Base-by-base conservation (phyloP, 1,139 yeast genomes). In the Protomyces gravidus region DNA sequence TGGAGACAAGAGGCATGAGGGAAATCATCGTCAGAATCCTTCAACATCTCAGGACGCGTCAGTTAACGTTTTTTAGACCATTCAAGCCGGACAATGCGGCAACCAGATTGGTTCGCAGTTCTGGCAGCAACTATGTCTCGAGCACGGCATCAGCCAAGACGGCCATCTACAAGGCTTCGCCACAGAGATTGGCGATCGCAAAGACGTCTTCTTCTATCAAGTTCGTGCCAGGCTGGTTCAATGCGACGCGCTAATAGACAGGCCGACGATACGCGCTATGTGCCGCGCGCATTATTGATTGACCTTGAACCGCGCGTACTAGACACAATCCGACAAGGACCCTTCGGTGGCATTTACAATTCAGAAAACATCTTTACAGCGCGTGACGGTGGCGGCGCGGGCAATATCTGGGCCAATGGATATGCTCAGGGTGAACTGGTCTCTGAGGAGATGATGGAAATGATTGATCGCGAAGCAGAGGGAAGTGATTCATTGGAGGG, bases 361-460 rank as follows among this genome's bases (percentile, higher is more conserved):
- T 90, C 95, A 0, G 80, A 95, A 66, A 89, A 88, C 68, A 75
- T 88, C 9, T 92, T 88, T 73, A 75, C 88, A 30, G 84, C 95
- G 46, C 80, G 84, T 21, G 83, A 83, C 25, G 96, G 96, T 2
- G 80, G 85, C 36, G 95, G 96, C 2, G 98, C 98, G 0, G 98
- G 96, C 21, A 92, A 92, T 71, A 89, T 89, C 65, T 92, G 97
- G 97, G 87, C 90, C 1, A 84, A 84, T 61, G 98, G 98, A 1
- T 89, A 88, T 69, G 79, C 81, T 40, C 84, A 86, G 63, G 97
- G 95, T 0, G 78, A 80, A 45, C 75, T 77, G 50, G 80, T 86
- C 64, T 79, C 80, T 60, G 97, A 89, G 59, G 84, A 82, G 23
- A 75, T 92, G 50, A 68, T 88, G 64, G 92, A 89, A 68, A 82